Evolutionary conservation across 2,329 filamentous ascomycete genomes (phyloP), one percentile per base, ranked within the genome.

Genomic region (Aspergillus ibericus): DNA sequence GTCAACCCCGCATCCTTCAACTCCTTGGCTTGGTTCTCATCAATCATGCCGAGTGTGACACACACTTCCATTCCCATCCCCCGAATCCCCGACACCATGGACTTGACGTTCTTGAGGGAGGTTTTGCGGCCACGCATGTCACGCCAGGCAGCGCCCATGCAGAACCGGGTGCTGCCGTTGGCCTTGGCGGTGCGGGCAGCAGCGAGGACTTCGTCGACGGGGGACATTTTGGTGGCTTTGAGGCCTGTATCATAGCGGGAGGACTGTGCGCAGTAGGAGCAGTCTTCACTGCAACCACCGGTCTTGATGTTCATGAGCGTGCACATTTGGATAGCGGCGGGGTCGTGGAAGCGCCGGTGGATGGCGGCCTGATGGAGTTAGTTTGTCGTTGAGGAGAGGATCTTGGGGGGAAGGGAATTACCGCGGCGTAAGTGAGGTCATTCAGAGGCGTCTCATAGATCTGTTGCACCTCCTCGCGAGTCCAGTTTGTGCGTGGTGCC

Each of bases 251-350:
- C 77, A 82, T 96, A 89, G 25, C 90, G 88, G 5, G 90, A 92
- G 4, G 92, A 93, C 76, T 96, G 92, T 2, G 92, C 90, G 75
- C 92, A 96, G 84, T 96, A 96, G 22, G 89, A 91, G 79, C 92
- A 96, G 77, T 96, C 92, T 75, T 96, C 92, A 67, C 86, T 92
- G 78, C 92, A 96, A 49, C 92, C 92, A 55, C 92, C 92, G 8
- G 91, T 96, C 75, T 96, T 96, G 81, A 96, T 96, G 81, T 96
- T 96, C 90, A 96, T 96, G 59, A 96, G 82, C 0, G 92, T 96
- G 80, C 92, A 96, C 77, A 96, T 89, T 77, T 96, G 92, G 63
- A 96, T 91, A 27, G 91, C 88, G 48, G 87, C 82, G 6, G 92
- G 90, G 70, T 90, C 85, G 78, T 96, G 92, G 80, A 96, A 96